Base-by-base conservation (phyloP, 306 rosid species). In the Prunus persica region DNA sequence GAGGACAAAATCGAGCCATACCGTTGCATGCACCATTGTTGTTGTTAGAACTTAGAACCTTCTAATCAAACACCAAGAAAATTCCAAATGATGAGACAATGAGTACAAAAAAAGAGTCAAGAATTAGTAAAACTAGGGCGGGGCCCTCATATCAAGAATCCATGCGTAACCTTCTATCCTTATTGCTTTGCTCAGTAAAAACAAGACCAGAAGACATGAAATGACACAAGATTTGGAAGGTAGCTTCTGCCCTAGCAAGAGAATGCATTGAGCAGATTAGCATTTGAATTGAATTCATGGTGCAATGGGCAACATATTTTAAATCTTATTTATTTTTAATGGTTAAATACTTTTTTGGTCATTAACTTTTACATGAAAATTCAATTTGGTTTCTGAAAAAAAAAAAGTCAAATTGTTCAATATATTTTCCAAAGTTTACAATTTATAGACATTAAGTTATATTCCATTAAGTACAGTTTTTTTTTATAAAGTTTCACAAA, bases 101-200 rank as follows among this genome's bases (percentile, higher is more conserved):
- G 81, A 50, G 60, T 66, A 83, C 86, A 76, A 80, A 72, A 80
- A 22, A 52, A 67, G 74, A 80, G 84, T 50, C 79, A 83, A 72
- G 52, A 69, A 62, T 30, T 49, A 54, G 65, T 25, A 75, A 74
- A 78, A 75, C 83, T 30, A 70, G 64, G 73, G 24, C 51, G 22
- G 68, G 22, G 34, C 49, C 50, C 78, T 67, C 62, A 47, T 67
- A 67, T 41, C 87, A 41, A 75, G 52, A 58, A 71, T 10, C 69
- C 69, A 73, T 27, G 34, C 64, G 32, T 38, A 51, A 64, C 84
- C 69, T 43, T 73, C 68, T 8, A 60, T 73, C 34, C 58, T 18
- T 13, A 0, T n/a, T 28, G 25, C 25, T 13, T 18, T 72, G 24
- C 16, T 20, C 11, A 4, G 22, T 58, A 11, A 41, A 56, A 45